These are phyloP conservation scores for Rhizophagus clarus DNA, from an alignment of 192 early-diverging fungal genomes.

Conservation along the genomic window DNA sequence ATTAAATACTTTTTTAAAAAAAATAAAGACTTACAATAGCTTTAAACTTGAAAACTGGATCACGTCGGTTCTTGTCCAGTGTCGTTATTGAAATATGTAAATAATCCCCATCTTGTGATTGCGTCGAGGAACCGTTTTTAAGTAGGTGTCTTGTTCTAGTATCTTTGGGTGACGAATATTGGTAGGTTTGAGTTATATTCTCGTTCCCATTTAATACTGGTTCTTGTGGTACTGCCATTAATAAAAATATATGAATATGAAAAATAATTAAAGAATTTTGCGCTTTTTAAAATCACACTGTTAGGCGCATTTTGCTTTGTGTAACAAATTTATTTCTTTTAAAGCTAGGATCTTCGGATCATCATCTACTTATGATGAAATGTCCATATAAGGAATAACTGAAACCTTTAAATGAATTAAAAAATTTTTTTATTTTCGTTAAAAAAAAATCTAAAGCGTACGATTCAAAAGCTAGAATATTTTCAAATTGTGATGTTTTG, in stretches of 20 bases:
- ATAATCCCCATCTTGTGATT: conserved; percentile 20
- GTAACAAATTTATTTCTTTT: too few relatives aligned
- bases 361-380: too few relatives aligned
- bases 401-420: too few relatives aligned
- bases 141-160: not conserved
- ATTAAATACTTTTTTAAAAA: not conserved
- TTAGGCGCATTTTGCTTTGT: too few relatives aligned
- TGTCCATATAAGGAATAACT: too few relatives aligned
- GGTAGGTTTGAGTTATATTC: not conserved
- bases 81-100: conserved; percentile 7
- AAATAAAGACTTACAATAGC: not conserved
- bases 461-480: too few relatives aligned
- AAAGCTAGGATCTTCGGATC: too few relatives aligned
- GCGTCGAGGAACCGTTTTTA: not conserved
- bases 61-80: conserved; percentile 25
- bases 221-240: conserved; percentile 27
- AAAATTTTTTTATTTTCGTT: too few relatives aligned
- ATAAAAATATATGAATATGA: not conserved
- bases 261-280: too few relatives aligned
- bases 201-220: not conserved
- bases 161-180: not conserved
- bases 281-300: too few relatives aligned
- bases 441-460: too few relatives aligned
- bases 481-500: too few relatives aligned
- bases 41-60: conserved; percentile 32